These are phyloP conservation scores for Gastrodia elata DNA, from an alignment of 106 monocot species.

Conservation along the genomic window DNA sequence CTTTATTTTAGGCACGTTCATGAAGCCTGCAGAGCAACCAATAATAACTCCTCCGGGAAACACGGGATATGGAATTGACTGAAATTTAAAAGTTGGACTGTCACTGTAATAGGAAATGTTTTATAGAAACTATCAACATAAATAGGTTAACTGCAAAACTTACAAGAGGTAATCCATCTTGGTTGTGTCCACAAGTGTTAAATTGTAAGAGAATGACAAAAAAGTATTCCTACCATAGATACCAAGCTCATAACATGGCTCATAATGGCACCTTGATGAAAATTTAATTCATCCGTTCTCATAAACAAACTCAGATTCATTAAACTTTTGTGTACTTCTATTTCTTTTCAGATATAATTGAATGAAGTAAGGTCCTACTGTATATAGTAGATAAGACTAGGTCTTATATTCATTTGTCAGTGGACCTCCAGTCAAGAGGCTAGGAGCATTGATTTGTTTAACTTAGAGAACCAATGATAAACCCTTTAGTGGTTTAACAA, in stretches of 20 bases:
- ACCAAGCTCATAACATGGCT: neutral
- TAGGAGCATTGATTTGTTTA: neutral
- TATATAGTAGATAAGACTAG: neutral
- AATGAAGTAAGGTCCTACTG: neutral
- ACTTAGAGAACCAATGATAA: neutral
- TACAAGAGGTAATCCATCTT: neutral
- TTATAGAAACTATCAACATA: neutral
- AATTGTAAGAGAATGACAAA: neutral
- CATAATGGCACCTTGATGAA: neutral
- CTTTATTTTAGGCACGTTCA: slow-evolving; percentile 99
- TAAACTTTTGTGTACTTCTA: neutral
- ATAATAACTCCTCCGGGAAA: slow-evolving; percentile 97
- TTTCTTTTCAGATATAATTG: neutral
- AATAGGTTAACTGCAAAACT: neutral
- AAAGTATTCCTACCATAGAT: neutral
- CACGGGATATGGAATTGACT: slow-evolving; percentile 92
- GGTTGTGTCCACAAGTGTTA: neutral
- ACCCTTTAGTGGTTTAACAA: neutral
- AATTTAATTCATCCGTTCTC: neutral
- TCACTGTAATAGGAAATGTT: neutral
- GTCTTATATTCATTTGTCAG: neutral
- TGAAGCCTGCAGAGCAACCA: slow-evolving; percentile 94
- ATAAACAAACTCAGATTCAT: neutral
- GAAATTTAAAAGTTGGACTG: slow-evolving; percentile 22
- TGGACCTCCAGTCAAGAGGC: neutral